Percentiles rank a stretch among this genome's conserved stretches.
Evolutionary conservation across 805 yeast species (phyloP).

Genomic region (Ogataea zsoltii): DNA sequence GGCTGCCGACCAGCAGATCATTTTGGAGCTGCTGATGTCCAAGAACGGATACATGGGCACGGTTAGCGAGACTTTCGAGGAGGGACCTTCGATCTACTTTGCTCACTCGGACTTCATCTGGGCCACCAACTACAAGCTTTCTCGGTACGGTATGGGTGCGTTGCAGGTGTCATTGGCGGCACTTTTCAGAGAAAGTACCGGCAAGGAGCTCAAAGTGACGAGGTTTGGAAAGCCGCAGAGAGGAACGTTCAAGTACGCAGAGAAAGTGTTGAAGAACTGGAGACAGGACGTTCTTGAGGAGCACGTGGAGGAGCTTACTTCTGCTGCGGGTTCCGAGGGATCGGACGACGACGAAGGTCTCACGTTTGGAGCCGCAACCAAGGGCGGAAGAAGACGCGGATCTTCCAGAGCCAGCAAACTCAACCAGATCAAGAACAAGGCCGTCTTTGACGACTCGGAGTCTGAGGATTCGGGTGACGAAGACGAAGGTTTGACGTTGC

Average conservation of each 20-base stretch:
- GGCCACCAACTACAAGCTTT: constrained; percentile 83
- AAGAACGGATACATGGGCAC: constrained; percentile 87
- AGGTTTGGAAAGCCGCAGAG: constrained; percentile 89
- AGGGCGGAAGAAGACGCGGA: constrained; percentile 8
- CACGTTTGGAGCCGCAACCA: constrained; percentile 17
- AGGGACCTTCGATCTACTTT: constrained; percentile 81
- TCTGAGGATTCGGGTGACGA: constrained; percentile 32
- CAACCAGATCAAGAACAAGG: constrained; percentile 7
- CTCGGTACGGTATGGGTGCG: constrained; percentile 95
- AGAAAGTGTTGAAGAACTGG: constrained; percentile 75
- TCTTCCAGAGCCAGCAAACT: constrained; percentile 5
- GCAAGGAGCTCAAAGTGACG: constrained; percentile 73
- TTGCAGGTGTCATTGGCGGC: constrained; percentile 87
- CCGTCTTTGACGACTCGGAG: constrained; percentile 32
- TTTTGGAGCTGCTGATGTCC: constrained; percentile 74
- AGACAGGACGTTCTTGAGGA: constrained; percentile 74
- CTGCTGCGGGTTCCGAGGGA: constrained; percentile 21
- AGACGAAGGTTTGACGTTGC: constrained; percentile 45
- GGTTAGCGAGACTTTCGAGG: constrained; percentile 62
- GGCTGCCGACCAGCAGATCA: constrained; percentile 93
- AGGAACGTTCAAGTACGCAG: constrained; percentile 83
- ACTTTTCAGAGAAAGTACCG: constrained; percentile 80
- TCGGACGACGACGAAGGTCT: constrained; percentile 16
- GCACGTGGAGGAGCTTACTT: constrained; percentile 52
- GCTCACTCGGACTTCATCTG: constrained; percentile 92